Evolutionary conservation across 2,329 filamentous ascomycete species (phyloP).

Genomic region (Sporothrix schenckii): DNA sequence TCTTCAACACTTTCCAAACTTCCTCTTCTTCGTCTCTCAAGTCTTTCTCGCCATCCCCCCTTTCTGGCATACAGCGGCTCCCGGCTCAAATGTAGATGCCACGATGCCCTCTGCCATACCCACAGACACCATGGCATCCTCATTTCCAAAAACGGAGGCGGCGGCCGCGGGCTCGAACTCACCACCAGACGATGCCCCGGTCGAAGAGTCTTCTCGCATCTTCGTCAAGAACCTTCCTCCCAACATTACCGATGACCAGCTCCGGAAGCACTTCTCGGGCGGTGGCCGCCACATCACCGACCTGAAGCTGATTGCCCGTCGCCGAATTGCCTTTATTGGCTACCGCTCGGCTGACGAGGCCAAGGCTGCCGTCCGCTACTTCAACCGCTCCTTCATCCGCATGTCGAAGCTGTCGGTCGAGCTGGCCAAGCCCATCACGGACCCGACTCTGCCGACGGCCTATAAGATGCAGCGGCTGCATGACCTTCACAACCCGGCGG

Average conservation of each 20-base stretch:
- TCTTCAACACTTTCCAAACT: background rate
- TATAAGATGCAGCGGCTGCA: constrained; percentile 32
- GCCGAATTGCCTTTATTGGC: constrained; percentile 93
- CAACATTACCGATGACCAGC: constrained; percentile 78
- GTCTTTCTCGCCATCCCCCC: background rate
- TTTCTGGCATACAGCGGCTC: constrained; percentile 6
- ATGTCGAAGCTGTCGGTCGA: constrained; percentile 95
- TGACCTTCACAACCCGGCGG: constrained; percentile 22
- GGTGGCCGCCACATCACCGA: constrained; percentile 79
- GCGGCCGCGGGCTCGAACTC: constrained; percentile 1
- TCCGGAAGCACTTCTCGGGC: constrained; percentile 83
- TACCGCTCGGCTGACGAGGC: constrained; percentile 85
- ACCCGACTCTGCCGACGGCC: constrained; percentile 45
- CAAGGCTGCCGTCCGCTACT: constrained; percentile 83
- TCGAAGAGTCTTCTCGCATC: constrained; percentile 63
- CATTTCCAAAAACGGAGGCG: constrained; percentile 20
- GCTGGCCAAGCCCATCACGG: constrained; percentile 70
- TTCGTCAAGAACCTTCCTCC: constrained; percentile 86
- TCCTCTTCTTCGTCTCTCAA: background rate
- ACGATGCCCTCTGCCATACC: constrained; percentile 33
- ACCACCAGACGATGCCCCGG: background rate
- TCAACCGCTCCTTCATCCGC: constrained; percentile 91
- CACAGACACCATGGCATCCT: constrained; percentile 28
- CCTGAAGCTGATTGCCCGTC: constrained; percentile 83
- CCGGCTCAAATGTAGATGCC: constrained; percentile 25